These are phyloP conservation scores for Ceratocystis variospora DNA, from an alignment of 2,329 filamentous ascomycete species.

Conservation along the genomic window DNA sequence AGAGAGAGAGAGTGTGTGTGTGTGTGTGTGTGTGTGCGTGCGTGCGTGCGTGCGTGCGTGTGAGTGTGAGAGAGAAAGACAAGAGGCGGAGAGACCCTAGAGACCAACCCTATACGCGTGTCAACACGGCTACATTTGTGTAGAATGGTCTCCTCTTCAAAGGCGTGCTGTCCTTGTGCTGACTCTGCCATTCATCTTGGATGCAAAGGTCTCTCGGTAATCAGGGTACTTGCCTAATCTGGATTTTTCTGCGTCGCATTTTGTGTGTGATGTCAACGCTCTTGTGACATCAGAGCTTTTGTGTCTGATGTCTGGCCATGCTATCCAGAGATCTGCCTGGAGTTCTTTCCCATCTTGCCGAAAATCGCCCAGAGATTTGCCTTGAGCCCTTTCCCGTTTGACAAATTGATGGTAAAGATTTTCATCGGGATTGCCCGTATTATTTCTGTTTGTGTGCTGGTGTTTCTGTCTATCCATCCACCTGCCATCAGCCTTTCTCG, in stretches of 20 bases:
- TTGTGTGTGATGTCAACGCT: background rate
- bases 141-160: background rate
- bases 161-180: too few relatives aligned
- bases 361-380: constrained; percentile 4
- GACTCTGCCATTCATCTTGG: too few relatives aligned
- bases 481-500: background rate
- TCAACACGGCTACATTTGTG: background rate
- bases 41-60: too few relatives aligned
- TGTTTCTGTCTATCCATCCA: background rate
- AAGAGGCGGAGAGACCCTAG: background rate
- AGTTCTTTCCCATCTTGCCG: background rate
- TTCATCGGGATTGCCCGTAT: background rate
- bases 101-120: background rate
- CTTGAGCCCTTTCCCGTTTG: background rate
- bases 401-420: background rate
- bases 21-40: too few relatives aligned
- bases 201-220: too few relatives aligned
- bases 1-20: background rate
- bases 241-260: background rate
- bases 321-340: background rate
- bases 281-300: background rate
- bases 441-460: background rate
- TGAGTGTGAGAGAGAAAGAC: background rate
- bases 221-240: too few relatives aligned
- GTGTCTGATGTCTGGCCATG: background rate